Conservation (phyloP, 768 basidiomycete genomes). For the Exidia glandulosa region DNA sequence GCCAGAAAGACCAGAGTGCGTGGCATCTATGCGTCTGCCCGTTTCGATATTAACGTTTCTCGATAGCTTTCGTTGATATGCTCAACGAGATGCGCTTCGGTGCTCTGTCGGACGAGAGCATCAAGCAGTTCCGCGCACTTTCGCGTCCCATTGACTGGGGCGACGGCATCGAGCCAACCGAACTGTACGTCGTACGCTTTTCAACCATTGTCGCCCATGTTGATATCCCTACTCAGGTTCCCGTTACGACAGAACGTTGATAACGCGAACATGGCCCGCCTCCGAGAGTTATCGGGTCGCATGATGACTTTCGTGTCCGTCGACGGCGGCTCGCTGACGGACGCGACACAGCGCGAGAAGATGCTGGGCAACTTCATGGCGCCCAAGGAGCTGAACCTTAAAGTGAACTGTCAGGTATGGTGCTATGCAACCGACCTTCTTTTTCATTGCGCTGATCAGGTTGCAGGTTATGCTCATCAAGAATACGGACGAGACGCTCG, state of each 20-base stretch:
- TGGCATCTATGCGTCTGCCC: conserved; percentile 1
- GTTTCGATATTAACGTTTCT: not conserved
- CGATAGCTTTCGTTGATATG: conserved; percentile 83
- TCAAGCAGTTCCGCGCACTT: conserved; percentile 59
- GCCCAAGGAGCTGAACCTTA: conserved; percentile 53
- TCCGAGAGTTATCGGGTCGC: conserved; percentile 47
- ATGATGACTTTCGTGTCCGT: conserved; percentile 40
- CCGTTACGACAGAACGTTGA: conserved; percentile 91
- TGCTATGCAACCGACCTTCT: not conserved
- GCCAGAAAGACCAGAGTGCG: conserved; percentile 84
- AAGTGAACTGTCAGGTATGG: conserved; percentile 15
- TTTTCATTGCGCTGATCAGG: not conserved
- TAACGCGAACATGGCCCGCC: conserved; percentile 60
- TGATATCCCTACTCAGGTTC: conserved; percentile 43
- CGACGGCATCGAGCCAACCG: conserved; percentile 81
- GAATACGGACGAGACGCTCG: conserved; percentile 81
- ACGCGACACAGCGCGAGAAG: conserved; percentile 53
- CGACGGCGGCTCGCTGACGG: conserved; percentile 53
- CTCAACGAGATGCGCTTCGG: conserved; percentile 98
- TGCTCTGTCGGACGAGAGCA: conserved; percentile 47
- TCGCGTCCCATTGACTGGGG: conserved; percentile 59
- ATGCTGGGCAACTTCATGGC: conserved; percentile 90
- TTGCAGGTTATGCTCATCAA: conserved; percentile 79
- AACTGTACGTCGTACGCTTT: conserved; percentile 46
- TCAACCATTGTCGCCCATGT: conserved; percentile 5